Conservation (phyloP, 192 early-diverging fungal species). For the Haplosporangium gracile region DNA sequence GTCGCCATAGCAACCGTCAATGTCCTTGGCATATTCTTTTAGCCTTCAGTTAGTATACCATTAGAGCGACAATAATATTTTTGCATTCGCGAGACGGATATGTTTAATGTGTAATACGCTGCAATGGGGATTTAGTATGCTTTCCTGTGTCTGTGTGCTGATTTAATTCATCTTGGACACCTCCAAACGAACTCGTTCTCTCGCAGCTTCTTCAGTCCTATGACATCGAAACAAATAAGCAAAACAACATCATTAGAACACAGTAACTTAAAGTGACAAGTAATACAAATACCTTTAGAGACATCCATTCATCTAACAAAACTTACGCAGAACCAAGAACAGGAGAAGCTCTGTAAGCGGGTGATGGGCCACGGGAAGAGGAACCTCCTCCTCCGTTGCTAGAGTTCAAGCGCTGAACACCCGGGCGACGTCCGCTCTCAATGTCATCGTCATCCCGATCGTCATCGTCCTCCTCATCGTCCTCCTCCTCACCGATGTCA, state of each 20-base stretch:
- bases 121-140: neutral
- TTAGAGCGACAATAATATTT: neutral
- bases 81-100: neutral
- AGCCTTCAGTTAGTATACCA: neutral
- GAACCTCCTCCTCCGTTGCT: constrained; percentile 7
- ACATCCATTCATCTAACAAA: neutral
- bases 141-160: neutral
- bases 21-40: constrained; percentile 39
- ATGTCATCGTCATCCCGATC: constrained; percentile 53
- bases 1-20: constrained; percentile 37
- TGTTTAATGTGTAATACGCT: neutral
- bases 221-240: neutral
- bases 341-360: constrained; percentile 7
- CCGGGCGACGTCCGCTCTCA: constrained; percentile 30
- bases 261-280: neutral
- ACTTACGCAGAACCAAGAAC: constrained; percentile 22
- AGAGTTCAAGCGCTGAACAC: constrained; percentile 11
- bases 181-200: constrained; percentile 42
- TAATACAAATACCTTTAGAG: neutral
- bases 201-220: constrained; percentile 38
- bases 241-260: neutral
- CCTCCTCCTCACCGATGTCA: constrained; percentile 75
- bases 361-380: constrained; percentile 37
- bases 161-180: constrained; percentile 52
- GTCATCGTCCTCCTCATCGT: constrained; percentile 68